Percentiles rank a stretch among this genome's conserved stretches.
Conservation (phyloP, 140 eudicot species). For the Senecio squalidus region DNA sequence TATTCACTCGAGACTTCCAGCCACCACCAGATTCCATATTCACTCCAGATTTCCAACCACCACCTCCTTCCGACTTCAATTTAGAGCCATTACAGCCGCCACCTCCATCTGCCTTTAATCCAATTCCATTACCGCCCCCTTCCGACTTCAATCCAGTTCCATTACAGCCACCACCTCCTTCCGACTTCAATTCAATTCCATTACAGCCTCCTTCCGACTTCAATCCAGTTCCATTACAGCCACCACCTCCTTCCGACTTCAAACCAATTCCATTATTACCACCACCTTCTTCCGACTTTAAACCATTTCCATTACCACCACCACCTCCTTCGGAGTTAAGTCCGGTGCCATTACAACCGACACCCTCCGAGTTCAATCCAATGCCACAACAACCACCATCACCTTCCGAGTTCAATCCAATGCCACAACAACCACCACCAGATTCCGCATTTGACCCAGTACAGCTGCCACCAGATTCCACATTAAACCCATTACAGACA, state of each 20-base stretch:
- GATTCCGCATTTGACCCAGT: conserved; percentile 19
- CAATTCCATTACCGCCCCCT: conserved; percentile 21
- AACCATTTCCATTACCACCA: conserved; percentile 5
- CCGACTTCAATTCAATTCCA: conserved; percentile 9
- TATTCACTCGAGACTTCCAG: neutral
- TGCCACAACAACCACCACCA: conserved; percentile 7
- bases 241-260: conserved; percentile 7
- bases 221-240: conserved; percentile 10
- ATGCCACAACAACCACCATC: neutral
- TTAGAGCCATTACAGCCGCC: neutral
- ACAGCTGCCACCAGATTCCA: no score
- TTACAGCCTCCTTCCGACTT: conserved; percentile 26
- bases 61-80: conserved; percentile 28
- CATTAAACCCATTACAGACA: conserved; percentile 8
- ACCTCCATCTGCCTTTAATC: conserved; percentile 10
- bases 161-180: neutral
- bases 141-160: conserved; percentile 19
- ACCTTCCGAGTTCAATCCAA: conserved; percentile 15
- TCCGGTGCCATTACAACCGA: conserved; percentile 22
- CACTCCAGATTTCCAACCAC: conserved; percentile 12
- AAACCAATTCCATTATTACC: conserved; percentile 4
- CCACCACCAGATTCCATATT: conserved; percentile 9
- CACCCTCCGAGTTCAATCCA: conserved; percentile 23
- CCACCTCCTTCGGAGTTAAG: conserved; percentile 8
- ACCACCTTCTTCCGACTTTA: conserved; percentile 28